These are phyloP conservation scores for Hanseniaspora clermontiae DNA, from an alignment of 805 yeast species.

Conservation along the genomic window DNA sequence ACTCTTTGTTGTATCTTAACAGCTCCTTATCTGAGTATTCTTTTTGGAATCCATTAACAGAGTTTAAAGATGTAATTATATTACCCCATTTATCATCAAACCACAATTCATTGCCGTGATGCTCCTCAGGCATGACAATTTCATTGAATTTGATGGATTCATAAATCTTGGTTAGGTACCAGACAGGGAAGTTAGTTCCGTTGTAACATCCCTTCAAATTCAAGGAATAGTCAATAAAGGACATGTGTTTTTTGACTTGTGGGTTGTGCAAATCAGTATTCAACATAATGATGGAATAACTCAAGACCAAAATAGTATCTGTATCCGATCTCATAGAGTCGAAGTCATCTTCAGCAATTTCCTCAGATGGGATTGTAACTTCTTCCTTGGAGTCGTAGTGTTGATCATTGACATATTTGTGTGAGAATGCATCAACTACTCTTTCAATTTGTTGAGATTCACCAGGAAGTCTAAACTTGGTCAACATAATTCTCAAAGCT, in stretches of 20 bases:
- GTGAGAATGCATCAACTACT: slow-evolving; percentile 75
- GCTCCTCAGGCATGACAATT: slow-evolving; percentile 96
- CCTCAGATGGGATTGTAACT: slow-evolving; percentile 9
- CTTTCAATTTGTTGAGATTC: slow-evolving; percentile 95
- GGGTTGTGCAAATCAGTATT: slow-evolving; percentile 92
- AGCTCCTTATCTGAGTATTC: slow-evolving; percentile 21
- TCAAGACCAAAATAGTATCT: slow-evolving; percentile 78
- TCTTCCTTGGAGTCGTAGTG: slow-evolving; percentile 23
- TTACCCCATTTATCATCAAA: slow-evolving; percentile 82
- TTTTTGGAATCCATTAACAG: slow-evolving; percentile 22
- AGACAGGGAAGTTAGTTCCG: slow-evolving; percentile 64
- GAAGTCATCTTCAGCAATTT: slow-evolving; percentile 25
- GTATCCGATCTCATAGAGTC: slow-evolving; percentile 55
- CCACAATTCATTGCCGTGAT: slow-evolving; percentile 82
- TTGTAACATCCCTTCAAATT: slow-evolving; percentile 73
- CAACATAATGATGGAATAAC: slow-evolving; percentile 85
- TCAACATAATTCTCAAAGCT: slow-evolving; percentile 69
- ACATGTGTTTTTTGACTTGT: slow-evolving; percentile 84
- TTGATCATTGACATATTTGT: slow-evolving; percentile 60
- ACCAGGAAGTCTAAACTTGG: slow-evolving; percentile 85
- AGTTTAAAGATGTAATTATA: slow-evolving; percentile 35
- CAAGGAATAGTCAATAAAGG: slow-evolving; percentile 62
- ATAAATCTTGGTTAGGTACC: slow-evolving; percentile 75
- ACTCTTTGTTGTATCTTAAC: slow-evolving; percentile 54
- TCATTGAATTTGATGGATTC: slow-evolving; percentile 70